phyloP scores from a whole-genome alignment of 371 early-diverging fungal genomes.

The Apophysomyces trapeziformis region DNA sequence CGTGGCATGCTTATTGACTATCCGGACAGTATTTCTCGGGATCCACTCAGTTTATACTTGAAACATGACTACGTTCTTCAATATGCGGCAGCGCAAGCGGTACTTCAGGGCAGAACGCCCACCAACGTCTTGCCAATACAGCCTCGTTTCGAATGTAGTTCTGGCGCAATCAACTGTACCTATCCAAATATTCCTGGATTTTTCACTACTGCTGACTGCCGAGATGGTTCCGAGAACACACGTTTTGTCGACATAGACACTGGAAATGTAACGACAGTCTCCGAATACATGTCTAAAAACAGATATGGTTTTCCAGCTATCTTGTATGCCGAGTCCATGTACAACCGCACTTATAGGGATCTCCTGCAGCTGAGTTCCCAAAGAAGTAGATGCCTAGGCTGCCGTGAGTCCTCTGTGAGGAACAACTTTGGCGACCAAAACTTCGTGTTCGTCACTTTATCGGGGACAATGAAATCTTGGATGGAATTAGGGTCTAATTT shows the following conservation, averaged over 20 bases:
- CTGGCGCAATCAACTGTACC: not conserved
- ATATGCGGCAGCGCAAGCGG: not conserved
- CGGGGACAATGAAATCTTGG: not conserved
- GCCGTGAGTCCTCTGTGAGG: slow-evolving; percentile 19
- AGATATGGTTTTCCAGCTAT: slow-evolving; percentile 14
- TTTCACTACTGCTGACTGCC: slow-evolving; percentile 5
- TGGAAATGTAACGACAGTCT: not conserved
- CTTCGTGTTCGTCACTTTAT: slow-evolving; percentile 17
- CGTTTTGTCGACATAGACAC: not conserved
- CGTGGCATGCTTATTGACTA: not conserved
- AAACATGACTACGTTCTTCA: not conserved
- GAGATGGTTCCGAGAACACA: slow-evolving; percentile 4
- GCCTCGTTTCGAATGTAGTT: not conserved
- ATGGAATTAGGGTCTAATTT: not conserved
- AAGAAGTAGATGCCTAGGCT: not conserved
- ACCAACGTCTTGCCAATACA: not conserved
- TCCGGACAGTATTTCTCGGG: not conserved
- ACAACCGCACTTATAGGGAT: slow-evolving; percentile 27
- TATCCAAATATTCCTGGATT: slow-evolving; percentile 10
- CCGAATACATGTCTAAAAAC: slow-evolving; percentile 1
- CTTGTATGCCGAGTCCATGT: slow-evolving; percentile 31
- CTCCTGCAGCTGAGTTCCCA: slow-evolving; percentile 16
- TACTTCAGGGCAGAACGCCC: too few relatives aligned
- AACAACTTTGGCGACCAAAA: slow-evolving; percentile 31
- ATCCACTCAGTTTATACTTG: not conserved